phyloP scores from a whole-genome alignment of 2,329 filamentous ascomycete genomes.

The Diatrype stigma region DNA sequence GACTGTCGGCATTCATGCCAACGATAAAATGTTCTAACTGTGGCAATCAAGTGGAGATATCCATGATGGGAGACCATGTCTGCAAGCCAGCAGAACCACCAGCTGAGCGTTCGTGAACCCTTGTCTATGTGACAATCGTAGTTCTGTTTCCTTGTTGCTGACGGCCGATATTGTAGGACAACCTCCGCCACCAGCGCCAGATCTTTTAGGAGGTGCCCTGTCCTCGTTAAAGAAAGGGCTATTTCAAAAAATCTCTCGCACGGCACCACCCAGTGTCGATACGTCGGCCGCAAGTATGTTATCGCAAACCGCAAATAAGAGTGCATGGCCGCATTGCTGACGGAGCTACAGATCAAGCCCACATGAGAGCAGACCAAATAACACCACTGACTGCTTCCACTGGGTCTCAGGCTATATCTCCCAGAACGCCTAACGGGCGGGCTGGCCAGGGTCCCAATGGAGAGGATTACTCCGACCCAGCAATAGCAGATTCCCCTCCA shows the following conservation, averaged over 20 bases:
- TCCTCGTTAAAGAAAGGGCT: constrained; percentile 32
- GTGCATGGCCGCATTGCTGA: constrained; percentile 27
- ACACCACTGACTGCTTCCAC: constrained; percentile 61
- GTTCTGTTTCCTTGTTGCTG: constrained; percentile 21
- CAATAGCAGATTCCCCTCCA: constrained; percentile 40
- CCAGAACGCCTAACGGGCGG: constrained; percentile 48
- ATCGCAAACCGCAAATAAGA: background rate
- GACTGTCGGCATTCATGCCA: constrained; percentile 69
- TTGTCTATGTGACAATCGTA: background rate
- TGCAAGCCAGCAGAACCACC: constrained; percentile 48
- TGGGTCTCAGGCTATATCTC: constrained; percentile 60
- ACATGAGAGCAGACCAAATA: constrained; percentile 51
- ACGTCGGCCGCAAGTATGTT: constrained; percentile 54
- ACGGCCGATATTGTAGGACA: constrained; percentile 4
- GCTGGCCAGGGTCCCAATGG: constrained; percentile 37
- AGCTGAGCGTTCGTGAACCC: constrained; percentile 39
- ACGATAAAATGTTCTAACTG: constrained; percentile 87
- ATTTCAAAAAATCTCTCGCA: constrained; percentile 38
- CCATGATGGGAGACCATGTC: constrained; percentile 79
- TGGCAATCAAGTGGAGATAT: constrained; percentile 73
- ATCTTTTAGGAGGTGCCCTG: constrained; percentile 32
- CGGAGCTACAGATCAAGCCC: constrained; percentile 46
- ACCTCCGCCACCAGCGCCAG: constrained; percentile 21
- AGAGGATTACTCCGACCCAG: constrained; percentile 43
- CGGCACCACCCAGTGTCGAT: constrained; percentile 51